Percentiles rank a stretch among this genome's conserved stretches.
Evolutionary conservation across 78 protist genomes (phyloP).

Genomic region (Dictyostelium citrinum): DNA sequence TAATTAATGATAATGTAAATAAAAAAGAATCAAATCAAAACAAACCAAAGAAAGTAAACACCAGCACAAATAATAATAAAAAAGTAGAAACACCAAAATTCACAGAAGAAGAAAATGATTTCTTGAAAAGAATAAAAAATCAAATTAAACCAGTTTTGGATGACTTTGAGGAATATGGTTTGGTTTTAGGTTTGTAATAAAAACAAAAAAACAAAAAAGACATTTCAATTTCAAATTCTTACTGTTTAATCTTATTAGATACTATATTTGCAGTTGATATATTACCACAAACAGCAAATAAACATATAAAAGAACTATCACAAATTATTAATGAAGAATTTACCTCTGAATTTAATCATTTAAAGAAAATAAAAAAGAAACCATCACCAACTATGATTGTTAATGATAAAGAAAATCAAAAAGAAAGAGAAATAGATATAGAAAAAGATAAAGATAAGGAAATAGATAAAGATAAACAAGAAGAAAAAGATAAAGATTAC

Average conservation of each 20-base stretch:
- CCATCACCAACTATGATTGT: not conserved
- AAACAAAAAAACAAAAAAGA: not conserved
- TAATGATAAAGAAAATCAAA: not conserved
- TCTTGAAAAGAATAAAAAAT: not conserved
- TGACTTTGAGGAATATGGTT: not conserved
- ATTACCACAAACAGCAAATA: conserved; percentile 33
- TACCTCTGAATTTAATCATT: conserved; percentile 12
- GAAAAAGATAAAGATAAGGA: not conserved
- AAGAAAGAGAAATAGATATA: not conserved
- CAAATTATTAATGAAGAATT: not conserved
- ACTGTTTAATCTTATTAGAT: not conserved
- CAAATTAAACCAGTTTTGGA: conserved; percentile 18
- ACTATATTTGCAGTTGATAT: not conserved
- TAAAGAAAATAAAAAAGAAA: conserved; percentile 49
- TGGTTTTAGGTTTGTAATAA: not conserved
- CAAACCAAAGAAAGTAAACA: not conserved
- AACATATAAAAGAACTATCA: not conserved
- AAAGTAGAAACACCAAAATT: not conserved
- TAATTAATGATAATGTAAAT: not conserved
- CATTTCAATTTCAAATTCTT: too few species aligned
- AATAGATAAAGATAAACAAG: not conserved
- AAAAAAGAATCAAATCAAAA: not conserved
- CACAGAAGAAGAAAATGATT: not conserved
- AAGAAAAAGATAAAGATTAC: not conserved
- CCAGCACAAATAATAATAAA: not conserved